phyloP scores from a whole-genome alignment of 768 basidiomycete genomes.

The Lanmaoa pseudosensibilis region DNA sequence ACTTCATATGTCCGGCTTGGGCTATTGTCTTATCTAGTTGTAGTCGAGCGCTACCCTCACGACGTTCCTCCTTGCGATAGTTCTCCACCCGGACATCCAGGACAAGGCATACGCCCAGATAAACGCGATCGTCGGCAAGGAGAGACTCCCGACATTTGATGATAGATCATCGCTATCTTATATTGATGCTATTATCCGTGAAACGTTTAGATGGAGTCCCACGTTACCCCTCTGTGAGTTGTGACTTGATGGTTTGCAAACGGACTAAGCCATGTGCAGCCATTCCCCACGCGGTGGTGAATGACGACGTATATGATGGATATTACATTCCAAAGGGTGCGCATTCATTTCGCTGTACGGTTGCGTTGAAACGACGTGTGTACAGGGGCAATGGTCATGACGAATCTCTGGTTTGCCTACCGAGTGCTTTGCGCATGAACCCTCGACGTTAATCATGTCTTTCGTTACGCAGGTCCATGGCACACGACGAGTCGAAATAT shows the following conservation, averaged over 20 bases:
- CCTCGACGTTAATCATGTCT: not conserved
- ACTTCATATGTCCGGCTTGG: not conserved
- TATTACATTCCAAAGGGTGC: constrained; percentile 8
- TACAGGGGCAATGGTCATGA: constrained; percentile 24
- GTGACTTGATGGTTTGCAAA: not conserved
- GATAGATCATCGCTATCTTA: constrained; percentile 34
- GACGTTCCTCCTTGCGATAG: constrained; percentile 19
- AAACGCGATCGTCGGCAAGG: constrained; percentile 20
- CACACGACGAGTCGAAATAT: constrained; percentile 31
- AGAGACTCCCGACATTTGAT: constrained; percentile 16
- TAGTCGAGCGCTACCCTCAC: constrained; percentile 10
- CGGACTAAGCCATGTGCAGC: constrained; percentile 8
- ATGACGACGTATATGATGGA: constrained; percentile 24
- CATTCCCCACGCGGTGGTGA: constrained; percentile 9
- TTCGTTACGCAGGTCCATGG: constrained; percentile 13
- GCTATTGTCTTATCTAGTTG: not conserved
- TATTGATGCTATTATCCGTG: constrained; percentile 38
- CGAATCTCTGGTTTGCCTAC: constrained; percentile 31
- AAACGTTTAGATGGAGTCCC: constrained; percentile 25
- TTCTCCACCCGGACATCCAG: constrained; percentile 19
- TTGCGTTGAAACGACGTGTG: not conserved
- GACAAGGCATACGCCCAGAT: constrained; percentile 17
- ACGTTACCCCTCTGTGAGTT: constrained; percentile 17
- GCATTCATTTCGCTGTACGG: not conserved
- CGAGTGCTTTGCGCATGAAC: not conserved